A percentile compares a stretch with the other conserved stretches of the same genome.
These are phyloP conservation scores for Lentinula aciculospora DNA, from an alignment of 768 basidiomycete genomes.

Conservation along the genomic window DNA sequence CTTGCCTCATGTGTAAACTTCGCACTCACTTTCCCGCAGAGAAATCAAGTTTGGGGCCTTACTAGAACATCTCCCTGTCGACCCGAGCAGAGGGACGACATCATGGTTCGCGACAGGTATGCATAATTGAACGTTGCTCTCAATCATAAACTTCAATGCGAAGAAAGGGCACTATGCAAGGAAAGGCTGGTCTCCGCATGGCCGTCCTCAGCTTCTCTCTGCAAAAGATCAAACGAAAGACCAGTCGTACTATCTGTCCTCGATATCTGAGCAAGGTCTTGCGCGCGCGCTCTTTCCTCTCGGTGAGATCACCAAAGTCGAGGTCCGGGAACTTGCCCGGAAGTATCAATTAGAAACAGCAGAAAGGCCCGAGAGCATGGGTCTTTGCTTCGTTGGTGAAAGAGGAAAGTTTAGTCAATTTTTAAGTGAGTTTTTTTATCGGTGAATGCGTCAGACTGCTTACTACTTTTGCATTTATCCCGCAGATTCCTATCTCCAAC, in stretches of 20 bases:
- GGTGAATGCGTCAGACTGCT: neutral
- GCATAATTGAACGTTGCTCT: neutral
- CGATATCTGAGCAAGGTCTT: conserved; percentile 63
- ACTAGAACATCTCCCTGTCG: conserved; percentile 49
- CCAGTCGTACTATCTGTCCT: conserved; percentile 88
- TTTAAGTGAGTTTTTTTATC: conserved; percentile 43
- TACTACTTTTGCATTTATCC: neutral
- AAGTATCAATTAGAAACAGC: conserved; percentile 64
- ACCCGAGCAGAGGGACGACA: conserved; percentile 17
- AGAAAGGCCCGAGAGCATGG: conserved; percentile 81
- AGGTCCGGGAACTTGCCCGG: conserved; percentile 68
- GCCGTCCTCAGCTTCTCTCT: conserved; percentile 49
- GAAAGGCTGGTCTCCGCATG: conserved; percentile 42
- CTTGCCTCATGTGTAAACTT: neutral
- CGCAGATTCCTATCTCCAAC: conserved; percentile 71
- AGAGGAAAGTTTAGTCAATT: conserved; percentile 68
- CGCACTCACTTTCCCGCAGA: conserved; percentile 29
- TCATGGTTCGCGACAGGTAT: conserved; percentile 82
- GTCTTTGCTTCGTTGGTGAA: conserved; percentile 91
- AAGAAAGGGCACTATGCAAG: conserved; percentile 79
- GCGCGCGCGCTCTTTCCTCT: conserved; percentile 77
- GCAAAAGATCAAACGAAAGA: conserved; percentile 67
- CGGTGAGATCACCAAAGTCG: conserved; percentile 54
- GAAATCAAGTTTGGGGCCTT: conserved; percentile 91
- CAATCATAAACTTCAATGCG: neutral